Evolutionary conservation across 306 rosid genomes (phyloP).

Genomic region (Oxytropis ochrocephala): DNA sequence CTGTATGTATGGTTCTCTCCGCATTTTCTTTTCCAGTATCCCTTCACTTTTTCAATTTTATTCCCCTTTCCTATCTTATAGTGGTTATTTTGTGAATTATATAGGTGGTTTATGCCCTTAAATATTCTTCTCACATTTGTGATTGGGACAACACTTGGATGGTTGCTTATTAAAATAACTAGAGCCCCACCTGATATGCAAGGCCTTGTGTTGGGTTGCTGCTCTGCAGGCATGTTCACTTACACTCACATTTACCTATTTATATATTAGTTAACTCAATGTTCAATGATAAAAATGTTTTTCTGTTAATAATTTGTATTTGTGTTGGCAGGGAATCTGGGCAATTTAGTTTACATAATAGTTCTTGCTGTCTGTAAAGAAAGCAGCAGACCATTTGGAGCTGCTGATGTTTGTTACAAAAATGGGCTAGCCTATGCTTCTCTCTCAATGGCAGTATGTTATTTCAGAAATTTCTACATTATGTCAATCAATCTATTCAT

Average conservation of each 20-base stretch:
- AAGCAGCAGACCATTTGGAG: neutral
- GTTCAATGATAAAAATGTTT: neutral
- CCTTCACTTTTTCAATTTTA: neutral
- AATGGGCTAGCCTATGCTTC: conserved; percentile 10
- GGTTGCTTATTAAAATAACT: conserved; percentile 21
- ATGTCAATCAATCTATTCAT: neutral
- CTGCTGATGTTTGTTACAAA: neutral
- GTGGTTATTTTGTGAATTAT: neutral
- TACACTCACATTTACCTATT: neutral
- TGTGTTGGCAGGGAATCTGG: conserved; percentile 10
- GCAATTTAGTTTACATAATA: neutral
- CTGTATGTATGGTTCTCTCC: neutral
- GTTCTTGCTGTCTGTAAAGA: conserved; percentile 1
- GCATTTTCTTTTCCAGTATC: neutral
- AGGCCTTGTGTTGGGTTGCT: conserved; percentile 25
- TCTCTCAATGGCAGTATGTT: conserved; percentile 10
- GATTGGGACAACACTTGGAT: conserved; percentile 16
- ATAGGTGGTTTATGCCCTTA: conserved; percentile 29
- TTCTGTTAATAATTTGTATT: neutral
- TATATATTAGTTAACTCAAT: neutral
- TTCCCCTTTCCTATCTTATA: neutral
- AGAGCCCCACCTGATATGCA: conserved; percentile 4
- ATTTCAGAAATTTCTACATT: neutral
- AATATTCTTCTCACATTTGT: conserved; percentile 4
- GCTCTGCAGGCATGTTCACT: conserved; percentile 15